A percentile compares a stretch with the other conserved stretches of the same genome.
phyloP scores from a whole-genome alignment of 192 early-diverging fungal species.

The Gigaspora rosea region DNA sequence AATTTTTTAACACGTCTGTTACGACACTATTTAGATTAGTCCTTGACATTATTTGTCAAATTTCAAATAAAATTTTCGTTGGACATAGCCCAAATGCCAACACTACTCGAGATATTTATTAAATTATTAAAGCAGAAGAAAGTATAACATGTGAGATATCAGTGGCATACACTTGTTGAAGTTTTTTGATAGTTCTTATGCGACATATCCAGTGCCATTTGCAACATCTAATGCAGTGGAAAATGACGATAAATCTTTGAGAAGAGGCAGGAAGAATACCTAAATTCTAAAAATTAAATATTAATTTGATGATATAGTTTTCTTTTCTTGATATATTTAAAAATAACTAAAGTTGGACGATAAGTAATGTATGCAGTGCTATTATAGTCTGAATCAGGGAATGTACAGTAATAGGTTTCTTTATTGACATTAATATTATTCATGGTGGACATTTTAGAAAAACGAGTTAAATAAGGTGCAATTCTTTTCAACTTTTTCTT shows the following conservation, averaged over 20 bases:
- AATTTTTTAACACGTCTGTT: no score
- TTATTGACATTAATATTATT: no score
- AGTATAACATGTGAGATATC: slow-evolving; percentile 48
- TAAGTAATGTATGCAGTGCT: slow-evolving; percentile 41
- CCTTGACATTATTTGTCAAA: no score
- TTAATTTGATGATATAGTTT: not conserved
- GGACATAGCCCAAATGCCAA: no score
- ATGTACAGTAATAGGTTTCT: slow-evolving; percentile 28
- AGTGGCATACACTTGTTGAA: slow-evolving; percentile 50
- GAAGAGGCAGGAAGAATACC: slow-evolving; percentile 38
- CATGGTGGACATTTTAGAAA: no score
- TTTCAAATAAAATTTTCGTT: no score
- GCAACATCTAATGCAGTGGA: slow-evolving; percentile 54
- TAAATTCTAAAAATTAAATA: not conserved
- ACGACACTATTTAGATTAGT: no score
- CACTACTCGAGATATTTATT: no score
- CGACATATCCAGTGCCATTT: slow-evolving; percentile 60
- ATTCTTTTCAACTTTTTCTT: no score
- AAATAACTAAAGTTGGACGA: slow-evolving; percentile 23
- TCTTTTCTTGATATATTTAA: no score
- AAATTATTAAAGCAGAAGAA: no score
- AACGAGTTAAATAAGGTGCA: no score
- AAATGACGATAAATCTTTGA: slow-evolving; percentile 48
- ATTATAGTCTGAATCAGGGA: slow-evolving; percentile 41
- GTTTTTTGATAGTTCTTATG: slow-evolving; percentile 47